Evolutionary conservation across 768 basidiomycete species (phyloP).

Genomic region (Trametes meyenii): DNA sequence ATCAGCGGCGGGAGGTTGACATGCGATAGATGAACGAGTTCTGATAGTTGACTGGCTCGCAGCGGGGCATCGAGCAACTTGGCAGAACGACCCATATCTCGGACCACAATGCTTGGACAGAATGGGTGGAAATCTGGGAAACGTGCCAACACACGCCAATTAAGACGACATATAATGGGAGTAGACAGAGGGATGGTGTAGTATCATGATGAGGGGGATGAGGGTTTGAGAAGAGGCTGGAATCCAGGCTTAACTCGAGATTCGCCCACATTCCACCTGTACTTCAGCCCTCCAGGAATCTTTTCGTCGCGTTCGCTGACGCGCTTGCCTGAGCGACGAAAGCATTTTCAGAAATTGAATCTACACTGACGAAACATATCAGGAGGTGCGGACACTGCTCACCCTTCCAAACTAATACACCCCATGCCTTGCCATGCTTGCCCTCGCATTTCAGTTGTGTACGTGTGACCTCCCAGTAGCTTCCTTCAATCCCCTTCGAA

Average conservation of each 20-base stretch:
- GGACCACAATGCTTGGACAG: background rate
- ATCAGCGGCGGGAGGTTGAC: background rate
- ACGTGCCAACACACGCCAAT: background rate
- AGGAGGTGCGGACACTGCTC: conserved; percentile 29
- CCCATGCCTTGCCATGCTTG: conserved; percentile 83
- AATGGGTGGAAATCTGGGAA: background rate
- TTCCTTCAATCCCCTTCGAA: conserved; percentile 62
- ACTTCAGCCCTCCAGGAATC: conserved; percentile 76
- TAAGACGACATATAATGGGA: background rate
- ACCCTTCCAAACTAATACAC: conserved; percentile 80
- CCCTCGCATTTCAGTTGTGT: conserved; percentile 74
- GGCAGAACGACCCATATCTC: too few species aligned
- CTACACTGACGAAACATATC: background rate
- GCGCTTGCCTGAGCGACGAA: conserved; percentile 50
- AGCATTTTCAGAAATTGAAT: background rate
- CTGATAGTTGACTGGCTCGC: too few species aligned
- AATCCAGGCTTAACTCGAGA: conserved; percentile 38
- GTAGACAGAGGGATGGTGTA: background rate
- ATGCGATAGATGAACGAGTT: too few species aligned
- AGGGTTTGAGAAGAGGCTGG: conserved; percentile 11
- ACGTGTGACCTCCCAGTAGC: conserved; percentile 77
- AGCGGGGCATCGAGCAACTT: too few species aligned
- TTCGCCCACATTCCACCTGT: conserved; percentile 66
- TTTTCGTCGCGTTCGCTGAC: conserved; percentile 62
- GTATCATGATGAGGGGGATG: conserved; percentile 7